phyloP scores from a whole-genome alignment of 768 basidiomycete genomes.

The Hygrophorus pudorinus region DNA sequence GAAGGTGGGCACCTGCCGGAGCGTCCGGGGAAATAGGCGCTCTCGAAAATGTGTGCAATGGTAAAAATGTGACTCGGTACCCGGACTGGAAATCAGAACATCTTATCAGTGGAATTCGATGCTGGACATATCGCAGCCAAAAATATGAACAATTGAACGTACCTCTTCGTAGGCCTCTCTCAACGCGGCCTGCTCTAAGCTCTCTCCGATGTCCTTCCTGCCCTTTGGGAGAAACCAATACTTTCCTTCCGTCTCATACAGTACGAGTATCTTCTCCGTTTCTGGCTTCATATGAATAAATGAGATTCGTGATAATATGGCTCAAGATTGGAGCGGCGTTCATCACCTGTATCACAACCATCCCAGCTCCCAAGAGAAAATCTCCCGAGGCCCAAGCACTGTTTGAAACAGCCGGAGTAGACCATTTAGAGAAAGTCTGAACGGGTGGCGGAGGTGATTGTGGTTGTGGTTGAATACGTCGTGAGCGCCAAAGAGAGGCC shows the following conservation, averaged over 20 bases:
- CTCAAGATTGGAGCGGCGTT: too few relatives aligned
- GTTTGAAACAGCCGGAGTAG: slow-evolving; percentile 31
- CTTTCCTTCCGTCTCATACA: slow-evolving; percentile 27
- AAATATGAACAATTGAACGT: slow-evolving; percentile 3
- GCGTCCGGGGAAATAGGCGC: slow-evolving; percentile 30
- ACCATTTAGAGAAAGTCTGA: slow-evolving; percentile 24
- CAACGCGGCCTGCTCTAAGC: slow-evolving; percentile 45
- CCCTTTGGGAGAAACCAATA: slow-evolving; percentile 58
- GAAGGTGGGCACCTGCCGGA: neutral
- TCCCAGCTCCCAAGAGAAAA: slow-evolving; percentile 51
- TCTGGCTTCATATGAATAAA: slow-evolving; percentile 18
- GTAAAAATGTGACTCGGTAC: slow-evolving; percentile 36
- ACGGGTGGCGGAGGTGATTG: neutral
- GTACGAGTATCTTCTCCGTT: slow-evolving; percentile 41
- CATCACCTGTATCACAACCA: slow-evolving; percentile 44
- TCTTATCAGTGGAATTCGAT: too few relatives aligned
- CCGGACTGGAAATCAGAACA: slow-evolving; percentile 35
- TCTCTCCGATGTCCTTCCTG: slow-evolving; percentile 58
- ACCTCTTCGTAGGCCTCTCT: slow-evolving; percentile 66
- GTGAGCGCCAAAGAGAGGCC: too few relatives aligned
- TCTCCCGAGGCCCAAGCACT: slow-evolving; percentile 38
- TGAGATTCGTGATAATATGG: too few relatives aligned
- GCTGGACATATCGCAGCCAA: neutral
- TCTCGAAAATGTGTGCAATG: slow-evolving; percentile 28
- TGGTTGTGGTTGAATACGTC: too few relatives aligned